Evolutionary conservation across 225 moss, liverwort and hornwort genomes (phyloP).

Genomic region (Ulota crispa): DNA sequence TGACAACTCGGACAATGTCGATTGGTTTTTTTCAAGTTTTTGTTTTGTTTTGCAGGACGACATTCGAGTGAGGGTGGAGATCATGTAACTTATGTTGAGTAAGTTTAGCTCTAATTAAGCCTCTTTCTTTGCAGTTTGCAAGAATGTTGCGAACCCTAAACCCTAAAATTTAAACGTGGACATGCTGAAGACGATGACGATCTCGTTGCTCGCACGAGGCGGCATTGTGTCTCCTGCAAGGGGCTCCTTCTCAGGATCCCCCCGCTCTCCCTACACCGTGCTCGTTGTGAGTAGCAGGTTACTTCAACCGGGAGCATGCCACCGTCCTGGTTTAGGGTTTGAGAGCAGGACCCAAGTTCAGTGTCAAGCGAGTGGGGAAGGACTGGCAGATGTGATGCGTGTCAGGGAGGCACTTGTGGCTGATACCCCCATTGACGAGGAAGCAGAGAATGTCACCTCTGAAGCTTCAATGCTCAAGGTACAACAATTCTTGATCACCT

Average conservation of each 20-base stretch:
- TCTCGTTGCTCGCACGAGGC: slow-evolving; percentile 27
- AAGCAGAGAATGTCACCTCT: not conserved
- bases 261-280: not conserved
- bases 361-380: slow-evolving; percentile 28
- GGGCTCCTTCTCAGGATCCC: not conserved
- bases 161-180: not conserved
- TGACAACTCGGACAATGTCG: not conserved
- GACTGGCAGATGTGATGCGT: slow-evolving; percentile 42
- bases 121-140: not conserved
- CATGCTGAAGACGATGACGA: slow-evolving; percentile 52
- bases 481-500: not conserved
- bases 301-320: slow-evolving; percentile 11
- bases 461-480: slow-evolving; percentile 25
- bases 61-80: not conserved
- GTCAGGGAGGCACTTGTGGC: slow-evolving; percentile 30
- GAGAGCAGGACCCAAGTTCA: not conserved
- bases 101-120: not conserved
- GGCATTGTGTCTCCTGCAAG: slow-evolving; percentile 2
- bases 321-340: not conserved
- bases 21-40: no score
- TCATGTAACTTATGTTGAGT: not conserved
- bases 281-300: slow-evolving; percentile 8
- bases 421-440: slow-evolving; percentile 20
- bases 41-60: not conserved
- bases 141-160: not conserved